Conservation (phyloP, 164 flowering plant genomes). For the Kalanchoe fedtschenkoi region DNA sequence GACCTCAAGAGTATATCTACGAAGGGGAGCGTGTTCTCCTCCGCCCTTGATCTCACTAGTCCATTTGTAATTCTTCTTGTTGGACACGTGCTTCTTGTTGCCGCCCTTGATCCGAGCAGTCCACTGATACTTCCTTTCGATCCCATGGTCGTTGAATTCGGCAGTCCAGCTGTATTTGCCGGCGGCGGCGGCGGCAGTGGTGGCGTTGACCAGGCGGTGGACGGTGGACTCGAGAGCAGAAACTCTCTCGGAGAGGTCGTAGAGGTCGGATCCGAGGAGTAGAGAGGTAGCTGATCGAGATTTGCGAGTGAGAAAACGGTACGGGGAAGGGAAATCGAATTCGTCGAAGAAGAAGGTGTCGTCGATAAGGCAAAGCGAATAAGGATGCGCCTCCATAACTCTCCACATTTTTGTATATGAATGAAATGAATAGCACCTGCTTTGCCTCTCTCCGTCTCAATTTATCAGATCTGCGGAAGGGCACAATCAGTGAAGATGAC, state of each 20-base stretch:
- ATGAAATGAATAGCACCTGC: no score
- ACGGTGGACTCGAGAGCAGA: slow-evolving; percentile 23
- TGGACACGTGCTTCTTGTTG: slow-evolving; percentile 11
- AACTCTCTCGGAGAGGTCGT: slow-evolving; percentile 35
- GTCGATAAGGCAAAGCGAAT: no score
- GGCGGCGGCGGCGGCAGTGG: background rate
- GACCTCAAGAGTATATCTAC: slow-evolving; percentile 41
- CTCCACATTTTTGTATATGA: no score
- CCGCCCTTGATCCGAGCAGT: slow-evolving; percentile 49
- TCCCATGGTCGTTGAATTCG: slow-evolving; percentile 24
- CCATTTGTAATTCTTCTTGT: slow-evolving; percentile 26
- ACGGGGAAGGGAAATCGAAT: slow-evolving; percentile 5
- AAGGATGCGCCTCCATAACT: no score
- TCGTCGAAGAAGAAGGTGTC: no score
- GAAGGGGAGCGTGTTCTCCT: slow-evolving; percentile 31
- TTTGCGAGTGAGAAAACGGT: slow-evolving; percentile 16
- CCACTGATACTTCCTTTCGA: slow-evolving; percentile 58
- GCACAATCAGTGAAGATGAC: no score
- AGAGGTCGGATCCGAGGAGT: slow-evolving; percentile 17
- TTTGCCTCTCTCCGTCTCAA: no score
- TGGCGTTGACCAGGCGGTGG: slow-evolving; percentile 15
- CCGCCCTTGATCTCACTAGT: slow-evolving; percentile 45
- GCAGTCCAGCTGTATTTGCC: slow-evolving; percentile 26
- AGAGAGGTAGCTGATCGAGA: slow-evolving; percentile 16
- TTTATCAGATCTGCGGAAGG: no score